A percentile compares a stretch with the other conserved stretches of the same genome.
Conservation (phyloP, 1,284 basidiomycete genomes). For the Mrakiaceae sp. region DNA sequence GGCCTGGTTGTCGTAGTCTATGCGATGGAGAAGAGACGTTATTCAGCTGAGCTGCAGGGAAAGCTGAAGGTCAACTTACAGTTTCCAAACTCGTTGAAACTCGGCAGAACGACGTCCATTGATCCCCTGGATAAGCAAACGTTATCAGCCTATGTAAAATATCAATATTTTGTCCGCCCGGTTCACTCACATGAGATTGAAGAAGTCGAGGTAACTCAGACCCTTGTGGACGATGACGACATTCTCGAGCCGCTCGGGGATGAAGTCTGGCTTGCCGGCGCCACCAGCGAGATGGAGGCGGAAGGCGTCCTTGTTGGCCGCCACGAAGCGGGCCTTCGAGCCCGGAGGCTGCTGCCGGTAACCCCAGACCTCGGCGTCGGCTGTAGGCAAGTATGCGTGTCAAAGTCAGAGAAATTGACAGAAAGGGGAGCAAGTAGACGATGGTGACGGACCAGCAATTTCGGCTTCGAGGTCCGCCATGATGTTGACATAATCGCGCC, state of each 20-base stretch:
- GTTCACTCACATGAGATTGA: not conserved
- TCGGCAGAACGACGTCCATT: slow-evolving; percentile 5
- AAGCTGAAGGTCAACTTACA: not conserved
- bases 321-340: not conserved
- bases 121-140: not conserved
- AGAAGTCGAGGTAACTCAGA: slow-evolving; percentile 7
- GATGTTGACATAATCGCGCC: slow-evolving; percentile 9
- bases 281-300: slow-evolving; percentile 11
- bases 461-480: slow-evolving; percentile 4
- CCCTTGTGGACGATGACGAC: slow-evolving; percentile 9
- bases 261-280: not conserved
- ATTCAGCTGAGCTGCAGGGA: not conserved
- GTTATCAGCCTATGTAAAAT: not conserved
- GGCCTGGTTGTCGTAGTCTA: slow-evolving; percentile 8
- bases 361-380: slow-evolving; percentile 8
- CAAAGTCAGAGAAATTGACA: not conserved
- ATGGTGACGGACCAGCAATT: not conserved
- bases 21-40: not conserved
- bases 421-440: not conserved
- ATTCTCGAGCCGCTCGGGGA: slow-evolving; percentile 2
- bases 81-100: not conserved
- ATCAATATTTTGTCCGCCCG: not conserved
- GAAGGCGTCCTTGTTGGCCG: slow-evolving; percentile 4
- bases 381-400: not conserved
- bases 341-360: not conserved